These are phyloP conservation scores for Stagonosporopsis chrysanthemi DNA, from an alignment of 2,329 filamentous ascomycete species.

Conservation along the genomic window DNA sequence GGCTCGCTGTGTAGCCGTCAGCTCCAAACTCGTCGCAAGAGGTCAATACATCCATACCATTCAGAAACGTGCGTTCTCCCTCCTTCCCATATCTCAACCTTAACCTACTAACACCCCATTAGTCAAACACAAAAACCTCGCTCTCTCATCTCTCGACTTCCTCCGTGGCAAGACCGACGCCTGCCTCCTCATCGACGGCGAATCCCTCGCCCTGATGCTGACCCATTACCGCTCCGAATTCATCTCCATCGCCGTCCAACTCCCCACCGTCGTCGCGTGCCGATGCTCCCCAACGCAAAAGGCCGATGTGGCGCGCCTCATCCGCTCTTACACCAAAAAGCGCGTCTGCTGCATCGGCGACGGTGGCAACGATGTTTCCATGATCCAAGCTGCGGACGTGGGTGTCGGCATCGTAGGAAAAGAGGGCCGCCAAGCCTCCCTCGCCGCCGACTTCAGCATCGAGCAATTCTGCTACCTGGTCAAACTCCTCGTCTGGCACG, in stretches of 20 bases:
- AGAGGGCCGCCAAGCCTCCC: conserved; percentile 90
- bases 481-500: conserved; percentile 98
- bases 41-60: conserved; percentile 97
- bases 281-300: conserved; percentile 97
- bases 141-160: conserved; percentile 87
- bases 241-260: conserved; percentile 82
- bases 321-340: conserved; percentile 90
- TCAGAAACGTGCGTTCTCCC: conserved; percentile 62
- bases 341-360: conserved; percentile 97
- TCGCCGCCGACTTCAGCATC: conserved; percentile 96
- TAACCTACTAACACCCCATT: conserved; percentile 9
- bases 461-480: conserved; percentile 94
- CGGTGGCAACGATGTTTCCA: conserved; percentile 96
- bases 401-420: conserved; percentile 98
- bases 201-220: conserved; percentile 84
- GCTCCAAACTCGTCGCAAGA: conserved; percentile 88
- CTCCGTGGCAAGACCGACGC: conserved; percentile 84
- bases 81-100: not conserved
- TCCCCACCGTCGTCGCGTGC: conserved; percentile 94
- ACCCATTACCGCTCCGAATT: conserved; percentile 84
- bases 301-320: conserved; percentile 89
- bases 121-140: conserved; percentile 81
- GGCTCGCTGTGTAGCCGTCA: conserved; percentile 93
- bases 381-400: conserved; percentile 98
- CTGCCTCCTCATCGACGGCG: conserved; percentile 92